A percentile compares a stretch with the other conserved stretches of the same genome.
These are phyloP conservation scores for Ceratocystis harringtonii DNA, from an alignment of 2,329 filamentous ascomycete genomes.

Conservation along the genomic window DNA sequence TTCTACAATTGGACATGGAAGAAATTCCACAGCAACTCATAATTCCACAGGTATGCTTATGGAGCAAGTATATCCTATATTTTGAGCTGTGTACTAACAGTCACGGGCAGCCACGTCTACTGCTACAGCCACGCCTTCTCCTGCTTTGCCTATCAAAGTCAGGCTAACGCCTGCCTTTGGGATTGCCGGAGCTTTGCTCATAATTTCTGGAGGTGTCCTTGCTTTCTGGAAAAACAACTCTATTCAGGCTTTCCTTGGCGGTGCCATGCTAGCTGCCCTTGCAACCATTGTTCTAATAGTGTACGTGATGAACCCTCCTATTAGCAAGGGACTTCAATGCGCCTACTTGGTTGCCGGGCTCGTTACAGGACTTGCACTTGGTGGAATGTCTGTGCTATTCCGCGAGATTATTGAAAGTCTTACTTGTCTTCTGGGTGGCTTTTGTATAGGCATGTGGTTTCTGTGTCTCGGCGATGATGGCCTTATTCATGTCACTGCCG, in stretches of 20 bases:
- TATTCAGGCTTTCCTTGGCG: constrained; percentile 69
- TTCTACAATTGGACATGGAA: neutral
- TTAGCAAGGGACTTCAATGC: constrained; percentile 63
- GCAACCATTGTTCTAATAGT: constrained; percentile 69
- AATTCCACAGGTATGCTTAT: neutral
- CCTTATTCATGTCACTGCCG: constrained; percentile 44
- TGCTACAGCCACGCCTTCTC: neutral
- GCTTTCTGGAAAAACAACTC: constrained; percentile 61
- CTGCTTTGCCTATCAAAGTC: constrained; percentile 46
- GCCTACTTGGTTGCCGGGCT: constrained; percentile 70
- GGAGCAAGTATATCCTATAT: neutral
- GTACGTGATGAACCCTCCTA: constrained; percentile 72
- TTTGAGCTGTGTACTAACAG: neutral
- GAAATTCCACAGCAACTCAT: neutral
- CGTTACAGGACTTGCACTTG: constrained; percentile 58
- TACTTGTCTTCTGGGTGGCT: constrained; percentile 77
- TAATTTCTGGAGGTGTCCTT: constrained; percentile 56
- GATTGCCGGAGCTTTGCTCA: constrained; percentile 61
- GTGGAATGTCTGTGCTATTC: constrained; percentile 61
- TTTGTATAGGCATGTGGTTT: constrained; percentile 82
- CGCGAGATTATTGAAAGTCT: constrained; percentile 65
- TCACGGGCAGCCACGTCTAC: neutral
- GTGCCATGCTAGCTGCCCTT: constrained; percentile 56
- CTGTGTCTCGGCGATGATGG: constrained; percentile 63
- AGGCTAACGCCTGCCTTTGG: constrained; percentile 66